Evolutionary conservation across 129 eudicot species (phyloP).

Genomic region (Flaveria trinervia): DNA sequence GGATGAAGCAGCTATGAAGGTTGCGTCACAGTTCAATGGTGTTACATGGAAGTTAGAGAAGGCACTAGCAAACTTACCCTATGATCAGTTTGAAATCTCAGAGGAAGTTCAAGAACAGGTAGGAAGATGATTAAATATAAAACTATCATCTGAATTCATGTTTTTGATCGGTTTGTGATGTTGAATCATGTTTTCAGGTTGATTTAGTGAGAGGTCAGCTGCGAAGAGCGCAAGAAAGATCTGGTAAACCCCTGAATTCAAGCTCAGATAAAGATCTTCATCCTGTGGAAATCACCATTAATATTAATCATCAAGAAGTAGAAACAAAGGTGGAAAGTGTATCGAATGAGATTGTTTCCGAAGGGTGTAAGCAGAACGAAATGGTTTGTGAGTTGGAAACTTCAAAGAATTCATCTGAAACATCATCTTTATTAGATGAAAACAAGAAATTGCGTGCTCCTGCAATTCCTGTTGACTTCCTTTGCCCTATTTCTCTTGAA

Average conservation of each 20-base stretch:
- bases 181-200: conserved; percentile 44
- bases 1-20: conserved; percentile 78
- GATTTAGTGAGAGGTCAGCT: conserved; percentile 72
- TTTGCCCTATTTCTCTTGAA: conserved; percentile 85
- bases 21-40: conserved; percentile 76
- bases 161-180: neutral
- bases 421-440: conserved; percentile 40
- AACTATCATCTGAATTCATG: neutral
- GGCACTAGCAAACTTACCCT: conserved; percentile 59
- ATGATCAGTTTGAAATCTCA: conserved; percentile 68
- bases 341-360: conserved; percentile 33
- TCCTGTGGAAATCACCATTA: conserved; percentile 32
- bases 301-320: conserved; percentile 43
- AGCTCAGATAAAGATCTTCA: conserved; percentile 46
- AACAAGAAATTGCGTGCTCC: conserved; percentile 57
- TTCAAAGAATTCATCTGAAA: conserved; percentile 40
- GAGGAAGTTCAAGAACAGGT: conserved; percentile 97
- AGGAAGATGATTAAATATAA: conserved; percentile 10
- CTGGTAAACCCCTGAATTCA: conserved; percentile 46
- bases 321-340: conserved; percentile 35
- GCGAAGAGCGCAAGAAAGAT: conserved; percentile 67
- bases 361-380: conserved; percentile 32
- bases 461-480: conserved; percentile 73
- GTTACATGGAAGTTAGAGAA: conserved; percentile 84
- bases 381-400: conserved; percentile 32